A percentile compares a stretch with the other conserved stretches of the same genome.
phyloP scores from a whole-genome alignment of 2,329 filamentous ascomycete genomes.

The Phialophora verrucosa region DNA sequence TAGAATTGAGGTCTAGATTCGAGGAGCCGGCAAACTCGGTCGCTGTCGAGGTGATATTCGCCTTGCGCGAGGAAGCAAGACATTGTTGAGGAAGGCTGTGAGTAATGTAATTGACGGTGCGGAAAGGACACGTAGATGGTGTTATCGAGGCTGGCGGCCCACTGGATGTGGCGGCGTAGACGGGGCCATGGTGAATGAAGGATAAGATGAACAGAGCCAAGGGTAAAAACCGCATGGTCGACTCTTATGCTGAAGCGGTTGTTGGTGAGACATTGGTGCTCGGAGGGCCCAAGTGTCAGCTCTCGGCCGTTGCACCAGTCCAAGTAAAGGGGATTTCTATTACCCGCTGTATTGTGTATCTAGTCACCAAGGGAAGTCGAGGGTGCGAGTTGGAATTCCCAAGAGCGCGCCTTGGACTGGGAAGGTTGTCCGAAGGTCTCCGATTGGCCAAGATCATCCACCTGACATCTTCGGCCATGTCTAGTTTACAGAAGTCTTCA shows the following conservation, averaged over 20 bases:
- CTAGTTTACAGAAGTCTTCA: neutral
- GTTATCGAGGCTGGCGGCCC: slow-evolving; percentile 17
- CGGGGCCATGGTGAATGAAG: slow-evolving; percentile 9
- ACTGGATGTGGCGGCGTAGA: slow-evolving; percentile 6
- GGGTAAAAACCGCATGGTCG: slow-evolving; percentile 20
- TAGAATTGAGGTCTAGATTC: slow-evolving; percentile 5
- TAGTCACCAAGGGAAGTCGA: neutral
- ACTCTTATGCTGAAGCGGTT: neutral
- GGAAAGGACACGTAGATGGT: slow-evolving; percentile 53
- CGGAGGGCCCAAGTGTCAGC: neutral
- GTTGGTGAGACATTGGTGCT: slow-evolving; percentile 9
- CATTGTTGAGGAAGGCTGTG: slow-evolving; percentile 78
- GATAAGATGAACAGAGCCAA: slow-evolving; percentile 16
- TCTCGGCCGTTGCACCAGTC: neutral
- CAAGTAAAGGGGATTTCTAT: neutral
- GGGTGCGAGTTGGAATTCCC: neutral
- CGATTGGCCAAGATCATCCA: neutral
- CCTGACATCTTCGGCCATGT: too few relatives aligned
- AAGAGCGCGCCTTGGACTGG: too few relatives aligned
- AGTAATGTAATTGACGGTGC: slow-evolving; percentile 81
- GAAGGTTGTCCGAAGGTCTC: neutral
- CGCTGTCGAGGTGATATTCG: slow-evolving; percentile 34
- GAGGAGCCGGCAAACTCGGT: slow-evolving; percentile 13
- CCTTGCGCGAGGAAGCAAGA: slow-evolving; percentile 58
- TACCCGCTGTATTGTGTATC: neutral